phyloP scores from a whole-genome alignment of 495 filamentous ascomycete genomes.

The Elasticomyces elasticus region DNA sequence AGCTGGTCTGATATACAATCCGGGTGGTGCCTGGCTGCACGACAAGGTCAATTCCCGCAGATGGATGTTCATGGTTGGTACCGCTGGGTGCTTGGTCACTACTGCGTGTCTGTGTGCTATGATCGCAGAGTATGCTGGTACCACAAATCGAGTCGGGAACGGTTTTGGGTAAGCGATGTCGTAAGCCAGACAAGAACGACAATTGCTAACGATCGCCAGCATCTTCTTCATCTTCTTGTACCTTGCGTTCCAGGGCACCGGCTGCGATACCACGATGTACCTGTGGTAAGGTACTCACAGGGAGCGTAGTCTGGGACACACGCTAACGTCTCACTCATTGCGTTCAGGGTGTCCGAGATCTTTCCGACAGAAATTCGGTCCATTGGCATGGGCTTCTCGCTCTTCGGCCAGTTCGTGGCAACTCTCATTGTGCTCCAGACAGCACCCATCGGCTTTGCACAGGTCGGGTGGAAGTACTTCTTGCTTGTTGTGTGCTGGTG shows the following conservation, averaged over 20 bases:
- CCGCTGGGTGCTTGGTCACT: conserved; percentile 10
- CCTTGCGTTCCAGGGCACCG: conserved; percentile 17
- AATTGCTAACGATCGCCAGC: too few relatives aligned
- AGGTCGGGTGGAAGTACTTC: conserved; percentile 17
- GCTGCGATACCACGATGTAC: conserved; percentile 20
- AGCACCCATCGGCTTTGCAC: conserved; percentile 13
- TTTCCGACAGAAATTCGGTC: conserved; percentile 20
- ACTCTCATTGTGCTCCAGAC: conserved; percentile 10
- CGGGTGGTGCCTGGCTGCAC: conserved; percentile 15
- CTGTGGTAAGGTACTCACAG: too few relatives aligned
- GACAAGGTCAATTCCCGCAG: conserved; percentile 14
- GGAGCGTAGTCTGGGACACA: too few relatives aligned
- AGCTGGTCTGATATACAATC: conserved; percentile 13
- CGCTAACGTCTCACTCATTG: too few relatives aligned
- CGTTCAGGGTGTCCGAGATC: conserved; percentile 19
- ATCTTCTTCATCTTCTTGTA: conserved; percentile 24
- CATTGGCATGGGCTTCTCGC: conserved; percentile 15
- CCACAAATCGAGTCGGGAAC: conserved; percentile 12
- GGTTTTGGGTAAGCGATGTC: conserved; percentile 14
- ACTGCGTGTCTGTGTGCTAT: conserved; percentile 12
- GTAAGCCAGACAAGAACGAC: too few relatives aligned
- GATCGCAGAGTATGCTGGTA: conserved; percentile 20
- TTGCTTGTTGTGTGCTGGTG: conserved; percentile 11
- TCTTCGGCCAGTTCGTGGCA: conserved; percentile 15
- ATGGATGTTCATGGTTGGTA: conserved; percentile 11